Base-by-base conservation (phyloP, 2,329 filamentous ascomycete genomes). In the Clonostachys byssicola region DNA sequence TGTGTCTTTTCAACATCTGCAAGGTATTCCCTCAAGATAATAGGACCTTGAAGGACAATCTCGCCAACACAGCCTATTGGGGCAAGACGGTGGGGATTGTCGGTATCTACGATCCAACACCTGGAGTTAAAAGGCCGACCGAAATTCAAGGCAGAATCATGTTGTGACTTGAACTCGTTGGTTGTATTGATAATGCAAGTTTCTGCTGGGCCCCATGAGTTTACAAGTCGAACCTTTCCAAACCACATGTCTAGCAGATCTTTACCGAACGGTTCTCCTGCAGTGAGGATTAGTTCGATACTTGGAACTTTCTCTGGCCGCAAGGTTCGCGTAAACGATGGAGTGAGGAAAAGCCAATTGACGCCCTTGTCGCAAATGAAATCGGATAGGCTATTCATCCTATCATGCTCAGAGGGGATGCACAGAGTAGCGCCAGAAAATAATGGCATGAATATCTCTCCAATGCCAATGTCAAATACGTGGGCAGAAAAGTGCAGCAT, bases 1-100 rank as follows among this genome's bases (percentile, higher is more conserved):
- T 60, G 47, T 65, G 71, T 63, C 3, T 13, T 12, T 33, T 49
- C 38, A 33, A 56, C 4, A 9, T 58, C 51, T 46, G 73, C 71
- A n/a, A 77, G 58, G 47, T 80, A 80, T 34, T 74, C 73, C 35
- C 68, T 60, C 20, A 70, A 71, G 14, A 80, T 12, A 12, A 47
- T 52, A 18, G 74, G 74, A 2, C 51, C 52, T 35, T 54, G 47
- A 14, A 54, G 43, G 23, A 50, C 35, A 13, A 54, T 42, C 41
- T 54, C 52, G 6, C 52, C 51, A 4, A 50, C n/a, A 13, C 36
- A 43, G 12, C 52, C 52, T 16, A 51, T 20, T 17, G 52, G 52
- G 3, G 46, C 46, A 2, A 50, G 40, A 3, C 42, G 35, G 14
- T 47, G n/a, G 16, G 42, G 30, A 33, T 54, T 34, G 3, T 47